phyloP scores from a whole-genome alignment of 2,329 filamentous ascomycete species.

The Chrysosporium keratinophilum region DNA sequence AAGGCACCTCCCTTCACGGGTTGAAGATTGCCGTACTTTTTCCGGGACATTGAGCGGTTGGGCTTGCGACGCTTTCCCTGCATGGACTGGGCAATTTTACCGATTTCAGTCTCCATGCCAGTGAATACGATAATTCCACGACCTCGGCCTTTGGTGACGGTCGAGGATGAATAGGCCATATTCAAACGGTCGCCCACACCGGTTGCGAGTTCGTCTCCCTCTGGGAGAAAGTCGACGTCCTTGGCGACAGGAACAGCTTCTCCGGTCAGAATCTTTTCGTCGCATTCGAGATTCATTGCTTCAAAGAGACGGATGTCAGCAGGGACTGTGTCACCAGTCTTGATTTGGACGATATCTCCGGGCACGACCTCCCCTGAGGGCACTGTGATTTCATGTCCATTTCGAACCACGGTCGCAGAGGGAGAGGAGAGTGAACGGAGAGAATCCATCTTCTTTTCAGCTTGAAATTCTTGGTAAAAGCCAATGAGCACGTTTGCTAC shows the following conservation, averaged over 20 bases:
- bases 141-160: conserved; percentile 50
- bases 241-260: conserved; percentile 52
- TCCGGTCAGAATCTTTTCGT: conserved; percentile 54
- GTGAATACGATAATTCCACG: conserved; percentile 50
- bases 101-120: conserved; percentile 53
- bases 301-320: conserved; percentile 48
- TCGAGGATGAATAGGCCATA: conserved; percentile 51
- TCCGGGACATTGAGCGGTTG: conserved; percentile 36
- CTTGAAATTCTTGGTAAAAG: conserved; percentile 51
- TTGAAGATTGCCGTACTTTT: conserved; percentile 37
- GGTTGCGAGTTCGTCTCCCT: conserved; percentile 25
- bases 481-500: conserved; percentile 48
- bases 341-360: conserved; percentile 45
- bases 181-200: conserved; percentile 50
- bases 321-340: conserved; percentile 49
- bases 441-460: conserved; percentile 51
- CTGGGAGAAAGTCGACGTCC: conserved; percentile 29
- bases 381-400: conserved; percentile 44
- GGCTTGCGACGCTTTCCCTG: conserved; percentile 40
- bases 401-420: conserved; percentile 46
- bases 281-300: conserved; percentile 62
- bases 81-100: conserved; percentile 49
- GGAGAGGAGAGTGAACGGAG: conserved; percentile 47
- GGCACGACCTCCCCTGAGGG: conserved; percentile 50
- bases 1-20: conserved; percentile 43